Evolutionary conservation across 2,329 filamentous ascomycete species (phyloP).

Genomic region (Ophiocordyceps sinensis): DNA sequence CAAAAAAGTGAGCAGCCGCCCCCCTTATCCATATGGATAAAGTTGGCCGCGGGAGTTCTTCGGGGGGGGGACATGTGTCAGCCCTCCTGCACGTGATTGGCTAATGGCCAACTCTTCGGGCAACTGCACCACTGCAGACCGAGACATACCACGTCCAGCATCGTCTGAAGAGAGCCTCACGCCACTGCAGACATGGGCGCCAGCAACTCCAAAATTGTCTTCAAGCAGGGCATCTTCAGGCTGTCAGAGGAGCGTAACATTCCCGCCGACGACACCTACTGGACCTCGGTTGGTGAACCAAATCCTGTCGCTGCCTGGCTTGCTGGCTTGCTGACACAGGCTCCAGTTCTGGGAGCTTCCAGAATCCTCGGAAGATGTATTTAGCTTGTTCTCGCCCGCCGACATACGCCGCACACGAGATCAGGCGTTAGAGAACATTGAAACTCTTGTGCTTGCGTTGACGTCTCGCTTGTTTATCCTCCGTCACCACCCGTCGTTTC

Average conservation of each 20-base stretch:
- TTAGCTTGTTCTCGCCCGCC: slow-evolving; percentile 81
- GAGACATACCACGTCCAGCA: slow-evolving; percentile 1
- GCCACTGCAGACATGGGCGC: slow-evolving; percentile 58
- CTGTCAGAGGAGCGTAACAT: slow-evolving; percentile 87
- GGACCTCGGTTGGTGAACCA: slow-evolving; percentile 61
- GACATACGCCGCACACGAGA: slow-evolving; percentile 84
- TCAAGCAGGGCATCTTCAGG: slow-evolving; percentile 96
- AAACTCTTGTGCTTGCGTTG: slow-evolving; percentile 73
- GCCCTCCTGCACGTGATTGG: neutral
- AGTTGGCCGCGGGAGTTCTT: too few species aligned
- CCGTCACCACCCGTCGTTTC: slow-evolving; percentile 81
- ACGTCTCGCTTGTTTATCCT: slow-evolving; percentile 71
- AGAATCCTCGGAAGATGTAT: slow-evolving; percentile 89
- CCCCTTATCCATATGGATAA: too few species aligned
- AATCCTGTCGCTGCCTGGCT: neutral
- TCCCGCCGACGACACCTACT: slow-evolving; percentile 77
- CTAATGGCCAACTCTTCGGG: neutral
- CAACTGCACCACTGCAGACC: neutral
- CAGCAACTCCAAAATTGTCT: slow-evolving; percentile 96
- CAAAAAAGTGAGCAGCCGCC: too few species aligned
- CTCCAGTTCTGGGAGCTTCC: slow-evolving; percentile 93
- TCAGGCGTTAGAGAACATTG: slow-evolving; percentile 70
- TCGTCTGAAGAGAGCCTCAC: slow-evolving; percentile 10
- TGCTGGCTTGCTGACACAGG: slow-evolving; percentile 2
- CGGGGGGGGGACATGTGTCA: too few species aligned